Base-by-base conservation (phyloP, 2,329 filamentous ascomycete species). In the Aureobasidium sp. region DNA sequence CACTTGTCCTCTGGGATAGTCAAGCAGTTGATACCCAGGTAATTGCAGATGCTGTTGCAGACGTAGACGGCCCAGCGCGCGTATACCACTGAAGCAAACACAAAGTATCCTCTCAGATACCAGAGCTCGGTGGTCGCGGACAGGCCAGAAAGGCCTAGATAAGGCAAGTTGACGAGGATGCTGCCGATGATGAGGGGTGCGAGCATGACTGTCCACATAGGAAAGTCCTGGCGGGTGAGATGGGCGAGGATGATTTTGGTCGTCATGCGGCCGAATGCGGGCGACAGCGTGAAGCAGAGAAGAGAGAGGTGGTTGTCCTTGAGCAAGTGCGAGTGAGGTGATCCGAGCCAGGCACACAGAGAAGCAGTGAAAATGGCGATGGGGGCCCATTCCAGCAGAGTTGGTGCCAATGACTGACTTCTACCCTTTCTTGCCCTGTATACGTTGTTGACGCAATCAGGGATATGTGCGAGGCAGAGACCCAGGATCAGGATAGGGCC, bases 221-320 rank as follows among this genome's bases (percentile, higher is more conserved):
- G 93, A 71, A 97, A 98, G 3, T 91, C 88, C 68, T 97, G 93
- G 58, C 83, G 83, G 2, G 93, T 93, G 48, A 98, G 77, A 70
- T 98, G 93, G 2, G 93, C 91, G 16, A 98, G 83, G 66, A 98
- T 98, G 70, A 97, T 97, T 76, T 97, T 98, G 34, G 93, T 98
- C 0, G 93, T 97, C 85, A 98, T 90, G 61, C 93, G 86, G 30
- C 93, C 93, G 69, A 98, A 97, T 55, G 96, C 93, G 63, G 97
- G 90, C n/a, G 88, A 87, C 77, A 97, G 86, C 56, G 88, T 95
- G 56, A 95, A 72, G 74, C 90, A 96, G 70, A 95, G 95, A 41
- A 97, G 80, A 10, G 94, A 83, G 1, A 98, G 80, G 64, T 93
- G 87, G 72, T 97, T 96, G 56, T 95, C 83, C 30, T 74, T 71